Evolutionary conservation across 306 rosid species (phyloP), one percentile per base, ranked within the genome.

Genomic region (Lotus japonicus): DNA sequence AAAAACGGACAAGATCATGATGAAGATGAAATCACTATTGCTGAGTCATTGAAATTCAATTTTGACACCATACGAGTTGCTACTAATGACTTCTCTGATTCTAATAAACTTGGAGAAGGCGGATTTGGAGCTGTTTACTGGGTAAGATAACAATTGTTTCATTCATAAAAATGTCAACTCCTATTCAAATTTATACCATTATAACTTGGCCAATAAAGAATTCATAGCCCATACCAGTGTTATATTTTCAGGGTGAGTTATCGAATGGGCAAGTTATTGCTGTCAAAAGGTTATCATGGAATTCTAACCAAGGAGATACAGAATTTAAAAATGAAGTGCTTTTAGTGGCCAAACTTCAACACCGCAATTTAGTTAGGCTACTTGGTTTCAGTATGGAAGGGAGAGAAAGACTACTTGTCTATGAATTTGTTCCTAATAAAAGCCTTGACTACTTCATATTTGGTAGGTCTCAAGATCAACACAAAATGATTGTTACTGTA

Each of bases 371-470:
- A 65, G 82, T 71, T 71, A 65, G 70, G 13, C 52, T 78, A 18
- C 82, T 78, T 42, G 82, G 78, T 72, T 78, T 71, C 7, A 58
- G 74, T 31, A 7, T 71, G 0, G 78, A 78, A 58, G 62, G 68
- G 28, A 71, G 14, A 3, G 78, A 78, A 31, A 78, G 51, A 3
- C 64, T 72, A 18, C 82, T 86, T 46, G 11, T 88, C 1, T 88
- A 86, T 57, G 89, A 88, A 46, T 86, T 80, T 56, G 79, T 88
- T 58, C 77, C 75, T 0, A 84, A 86, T 35, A 54, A 52, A 42
- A 86, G 92, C 44, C 89, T 86, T 45, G 88, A 88, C n/a, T 76
- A 75, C 42, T 68, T 80, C 38, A n/a, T 86, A 33, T 89, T 84
- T 45, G 86, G 89, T 89, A 74, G 2, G 70, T 53, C 10, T 6